Conservation (phyloP, 805 yeast species). For the Pichia pseudocactophila region DNA sequence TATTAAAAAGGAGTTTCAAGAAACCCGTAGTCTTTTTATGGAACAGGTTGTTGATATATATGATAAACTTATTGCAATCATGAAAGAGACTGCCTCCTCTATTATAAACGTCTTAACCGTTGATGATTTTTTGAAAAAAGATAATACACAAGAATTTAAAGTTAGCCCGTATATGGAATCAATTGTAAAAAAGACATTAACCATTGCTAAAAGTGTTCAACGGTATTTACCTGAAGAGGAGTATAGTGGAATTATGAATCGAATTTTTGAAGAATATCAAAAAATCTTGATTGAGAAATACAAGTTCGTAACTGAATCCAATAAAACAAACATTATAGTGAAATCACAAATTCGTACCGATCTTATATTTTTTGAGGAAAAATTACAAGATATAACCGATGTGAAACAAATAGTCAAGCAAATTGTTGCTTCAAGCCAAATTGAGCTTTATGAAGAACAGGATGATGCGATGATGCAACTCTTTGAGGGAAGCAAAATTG, state of each 20-base stretch:
- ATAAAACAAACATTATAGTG: neutral
- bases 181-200: conserved; percentile 56
- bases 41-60: conserved; percentile 60
- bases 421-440: conserved; percentile 47
- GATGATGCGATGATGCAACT: too few relatives aligned
- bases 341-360: conserved; percentile 34
- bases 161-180: conserved; percentile 59
- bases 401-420: conserved; percentile 50
- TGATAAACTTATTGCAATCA: conserved; percentile 55
- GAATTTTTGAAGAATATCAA: conserved; percentile 52
- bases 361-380: conserved; percentile 55
- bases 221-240: conserved; percentile 47
- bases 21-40: conserved; percentile 33
- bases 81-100: conserved; percentile 45
- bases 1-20: conserved; percentile 30
- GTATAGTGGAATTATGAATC: conserved; percentile 36
- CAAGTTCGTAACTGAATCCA: conserved; percentile 30
- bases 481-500: too few relatives aligned
- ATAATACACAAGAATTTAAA: conserved; percentile 16
- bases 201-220: conserved; percentile 50
- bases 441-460: too few relatives aligned
- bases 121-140: neutral
- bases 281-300: conserved; percentile 44
- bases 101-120: conserved; percentile 1
- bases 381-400: conserved; percentile 48